Base-by-base conservation (phyloP, 2,329 filamentous ascomycete species). In the Xylaria sp. region DNA sequence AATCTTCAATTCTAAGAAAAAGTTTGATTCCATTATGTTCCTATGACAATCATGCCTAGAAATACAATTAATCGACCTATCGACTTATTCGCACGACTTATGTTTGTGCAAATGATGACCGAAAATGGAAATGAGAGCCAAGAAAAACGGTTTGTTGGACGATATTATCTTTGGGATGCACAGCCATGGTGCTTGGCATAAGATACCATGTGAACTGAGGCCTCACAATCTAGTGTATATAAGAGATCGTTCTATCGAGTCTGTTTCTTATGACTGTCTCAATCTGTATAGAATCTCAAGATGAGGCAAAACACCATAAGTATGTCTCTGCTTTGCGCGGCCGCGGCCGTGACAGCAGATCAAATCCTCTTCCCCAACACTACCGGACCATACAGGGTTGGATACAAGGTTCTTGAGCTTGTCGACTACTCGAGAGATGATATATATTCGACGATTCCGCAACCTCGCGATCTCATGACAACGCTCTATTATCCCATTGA, bases 401-500 rank as follows among this genome's bases (percentile, higher is more conserved):
- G 65, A 4, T 48, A 46, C 10, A 63, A 39, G 8, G 10, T 28
- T 15, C 53, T 67, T 23, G 65, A 67, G 28, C 55, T 67, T 10
- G 48, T 67, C 9, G 65, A 67, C 25, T 56, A 64, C 8, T 15
- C 18, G 2, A 43, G 65, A 20, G 4, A 53, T 9, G 65, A 67
- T 2, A 45, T 60, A 12, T 67, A 39, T 39, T 23, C 65, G 18
- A 13, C 13, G n/a, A 13, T 13, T 4, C 60, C 60, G 10, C 12
- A 28, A 55, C 61, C 55, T 25, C 53, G 57, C 7, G 63, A 65
- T 3, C 63, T 60, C 23, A 50, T 64, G 48, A 10, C 32, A 30
- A 60, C 65, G 1, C 48, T 67, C 32, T 64, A 20, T 10, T 67
- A 67, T 34, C 65, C 65, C 1, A 67, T 60, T 39, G 32, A 48